A percentile compares a stretch with the other conserved stretches of the same genome.
Conservation (phyloP, 805 yeast genomes). For the Candida parachauliodes region DNA sequence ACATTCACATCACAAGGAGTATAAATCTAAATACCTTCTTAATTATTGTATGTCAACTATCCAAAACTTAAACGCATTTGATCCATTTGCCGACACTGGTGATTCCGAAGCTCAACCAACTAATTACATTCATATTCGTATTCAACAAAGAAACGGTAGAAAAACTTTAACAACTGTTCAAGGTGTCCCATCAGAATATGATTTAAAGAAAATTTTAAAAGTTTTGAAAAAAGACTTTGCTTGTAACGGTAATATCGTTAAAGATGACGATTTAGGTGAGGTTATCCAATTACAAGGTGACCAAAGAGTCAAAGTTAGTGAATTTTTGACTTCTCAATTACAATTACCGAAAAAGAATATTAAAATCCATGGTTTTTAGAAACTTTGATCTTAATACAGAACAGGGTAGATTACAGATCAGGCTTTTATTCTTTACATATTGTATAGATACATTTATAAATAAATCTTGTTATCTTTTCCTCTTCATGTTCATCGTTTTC, state of each 20-base stretch:
- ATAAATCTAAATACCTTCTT: constrained; percentile 1
- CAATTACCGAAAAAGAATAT: constrained; percentile 93
- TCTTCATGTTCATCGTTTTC: no score
- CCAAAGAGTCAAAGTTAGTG: constrained; percentile 94
- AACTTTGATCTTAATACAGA: no score
- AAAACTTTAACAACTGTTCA: constrained; percentile 97
- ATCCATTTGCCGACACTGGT: constrained; percentile 99
- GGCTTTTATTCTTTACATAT: no score
- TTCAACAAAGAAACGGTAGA: constrained; percentile 99
- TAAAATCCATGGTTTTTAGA: constrained; percentile 93
- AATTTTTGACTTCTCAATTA: constrained; percentile 81
- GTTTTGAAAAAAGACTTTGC: constrained; percentile 97
- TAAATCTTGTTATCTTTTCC: no score
- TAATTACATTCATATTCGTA: constrained; percentile 95
- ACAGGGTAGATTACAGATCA: no score
- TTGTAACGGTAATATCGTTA: constrained; percentile 97
- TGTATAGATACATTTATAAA: no score
- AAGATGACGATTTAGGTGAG: constrained; percentile 94
- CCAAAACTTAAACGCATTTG: constrained; percentile 84
- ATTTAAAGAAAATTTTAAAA: constrained; percentile 86
- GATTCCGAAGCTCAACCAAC: constrained; percentile 97
- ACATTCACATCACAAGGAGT: constrained; percentile 3
- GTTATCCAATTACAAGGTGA: constrained; percentile 98
- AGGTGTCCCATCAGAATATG: constrained; percentile 94
- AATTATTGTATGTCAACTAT: constrained; percentile 71